Conservation (phyloP, 495 filamentous ascomycete species). For the Hyphodiscus hymeniophilus region DNA sequence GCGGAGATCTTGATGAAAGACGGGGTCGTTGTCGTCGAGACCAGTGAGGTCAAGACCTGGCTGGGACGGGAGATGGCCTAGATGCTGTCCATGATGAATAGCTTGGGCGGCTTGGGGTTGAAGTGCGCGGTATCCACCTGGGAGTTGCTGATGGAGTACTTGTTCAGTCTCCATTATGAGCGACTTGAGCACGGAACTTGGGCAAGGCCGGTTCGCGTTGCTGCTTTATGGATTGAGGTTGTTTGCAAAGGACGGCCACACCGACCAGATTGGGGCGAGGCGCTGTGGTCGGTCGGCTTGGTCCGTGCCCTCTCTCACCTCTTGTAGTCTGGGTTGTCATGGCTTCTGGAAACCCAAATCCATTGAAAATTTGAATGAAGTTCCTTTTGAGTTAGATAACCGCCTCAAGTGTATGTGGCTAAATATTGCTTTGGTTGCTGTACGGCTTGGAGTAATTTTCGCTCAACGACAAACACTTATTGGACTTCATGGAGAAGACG, state of each 20-base stretch:
- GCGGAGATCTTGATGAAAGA: conserved; percentile 32
- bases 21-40: conserved; percentile 26
- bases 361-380: too few relatives aligned
- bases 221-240: not conserved
- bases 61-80: conserved; percentile 30
- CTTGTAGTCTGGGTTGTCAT: too few relatives aligned
- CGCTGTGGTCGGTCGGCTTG: too few relatives aligned
- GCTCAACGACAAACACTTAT: too few relatives aligned
- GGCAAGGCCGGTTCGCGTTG: conserved; percentile 4
- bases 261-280: too few relatives aligned
- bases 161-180: conserved; percentile 22
- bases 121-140: conserved; percentile 15
- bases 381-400: too few relatives aligned
- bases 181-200: conserved; percentile 20
- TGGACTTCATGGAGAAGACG: too few relatives aligned
- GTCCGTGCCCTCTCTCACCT: too few relatives aligned
- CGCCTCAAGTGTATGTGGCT: too few relatives aligned
- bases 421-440: too few relatives aligned
- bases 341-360: too few relatives aligned
- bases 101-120: conserved; percentile 23
- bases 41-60: conserved; percentile 28
- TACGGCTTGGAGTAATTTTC: too few relatives aligned
- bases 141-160: conserved; percentile 20
- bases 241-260: not conserved
- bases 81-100: conserved; percentile 21